phyloP scores from a whole-genome alignment of 1,284 basidiomycete species.

The Cryptococcus maquisensis region DNA sequence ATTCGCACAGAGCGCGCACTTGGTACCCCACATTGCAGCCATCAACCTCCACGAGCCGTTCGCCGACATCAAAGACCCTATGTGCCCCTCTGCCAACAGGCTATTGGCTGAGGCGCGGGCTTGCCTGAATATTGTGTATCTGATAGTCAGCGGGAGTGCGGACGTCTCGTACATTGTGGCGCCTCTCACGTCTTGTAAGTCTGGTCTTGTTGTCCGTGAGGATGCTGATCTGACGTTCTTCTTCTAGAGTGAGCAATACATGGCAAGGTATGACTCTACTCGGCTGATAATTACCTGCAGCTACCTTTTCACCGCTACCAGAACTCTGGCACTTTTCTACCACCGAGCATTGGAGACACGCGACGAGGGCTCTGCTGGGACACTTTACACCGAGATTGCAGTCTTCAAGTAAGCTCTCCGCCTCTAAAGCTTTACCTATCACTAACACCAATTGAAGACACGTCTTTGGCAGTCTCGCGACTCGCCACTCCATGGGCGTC shows the following conservation, averaged over 20 bases:
- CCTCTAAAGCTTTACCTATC: not conserved
- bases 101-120: conserved; percentile 28
- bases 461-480: conserved; percentile 16
- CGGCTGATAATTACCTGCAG: conserved; percentile 1
- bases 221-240: no score
- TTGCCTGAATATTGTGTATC: conserved; percentile 27
- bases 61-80: conserved; percentile 29
- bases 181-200: conserved; percentile 31
- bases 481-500: conserved; percentile 24
- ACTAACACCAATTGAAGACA: conserved; percentile 10
- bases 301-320: conserved; percentile 31
- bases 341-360: conserved; percentile 24
- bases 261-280: no score
- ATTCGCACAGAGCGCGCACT: conserved; percentile 31
- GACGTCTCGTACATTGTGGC: conserved; percentile 29
- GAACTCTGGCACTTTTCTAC: conserved; percentile 35
- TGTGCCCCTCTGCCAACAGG: conserved; percentile 23
- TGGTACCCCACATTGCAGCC: conserved; percentile 28
- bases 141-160: conserved; percentile 26
- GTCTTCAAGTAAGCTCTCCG: conserved; percentile 30
- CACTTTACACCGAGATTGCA: conserved; percentile 31
- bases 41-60: conserved; percentile 43
- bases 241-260: no score
- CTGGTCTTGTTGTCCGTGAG: not conserved
- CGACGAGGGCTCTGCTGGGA: conserved; percentile 17